phyloP scores from a whole-genome alignment of 2,329 filamentous ascomycete species.

The Coniochaeta sp. region DNA sequence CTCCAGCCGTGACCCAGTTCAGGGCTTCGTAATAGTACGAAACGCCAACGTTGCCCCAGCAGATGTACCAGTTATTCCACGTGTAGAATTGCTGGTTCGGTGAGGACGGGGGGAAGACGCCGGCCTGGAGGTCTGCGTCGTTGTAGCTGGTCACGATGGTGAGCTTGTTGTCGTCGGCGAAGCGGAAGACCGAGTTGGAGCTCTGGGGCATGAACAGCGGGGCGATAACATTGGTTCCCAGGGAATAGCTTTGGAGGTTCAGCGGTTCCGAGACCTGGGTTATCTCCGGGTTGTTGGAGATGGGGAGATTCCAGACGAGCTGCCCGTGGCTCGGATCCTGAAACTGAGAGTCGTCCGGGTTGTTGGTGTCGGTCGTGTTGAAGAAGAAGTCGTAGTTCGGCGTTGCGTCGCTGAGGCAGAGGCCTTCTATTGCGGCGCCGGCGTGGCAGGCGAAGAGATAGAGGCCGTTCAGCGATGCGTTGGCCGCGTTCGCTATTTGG shows the following conservation, averaged over 20 bases:
- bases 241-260: slow-evolving; percentile 11
- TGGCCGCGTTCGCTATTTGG: slow-evolving; percentile 19
- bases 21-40: slow-evolving; percentile 27
- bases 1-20: slow-evolving; percentile 19
- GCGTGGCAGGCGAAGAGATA: slow-evolving; percentile 25
- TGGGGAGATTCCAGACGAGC: slow-evolving; percentile 22
- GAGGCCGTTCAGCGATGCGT: slow-evolving; percentile 21
- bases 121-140: slow-evolving; percentile 22
- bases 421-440: slow-evolving; percentile 24
- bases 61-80: slow-evolving; percentile 27
- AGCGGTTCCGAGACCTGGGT: slow-evolving; percentile 13
- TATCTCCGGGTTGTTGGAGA: slow-evolving; percentile 8
- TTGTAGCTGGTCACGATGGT: slow-evolving; percentile 19
- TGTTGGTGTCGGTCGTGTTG: slow-evolving; percentile 20
- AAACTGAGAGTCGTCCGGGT: slow-evolving; percentile 4
- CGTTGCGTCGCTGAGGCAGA: slow-evolving; percentile 20
- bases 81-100: no score
- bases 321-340: slow-evolving; percentile 12
- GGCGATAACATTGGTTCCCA: slow-evolving; percentile 23
- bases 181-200: slow-evolving; percentile 15
- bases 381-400: slow-evolving; percentile 21
- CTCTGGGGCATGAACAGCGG: slow-evolving; percentile 15
- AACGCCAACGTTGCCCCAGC: slow-evolving; percentile 22
- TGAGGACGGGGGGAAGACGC: no score
- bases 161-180: slow-evolving; percentile 20